Evolutionary conservation across 306 rosid species (phyloP).

Genomic region (Vigna radiata): DNA sequence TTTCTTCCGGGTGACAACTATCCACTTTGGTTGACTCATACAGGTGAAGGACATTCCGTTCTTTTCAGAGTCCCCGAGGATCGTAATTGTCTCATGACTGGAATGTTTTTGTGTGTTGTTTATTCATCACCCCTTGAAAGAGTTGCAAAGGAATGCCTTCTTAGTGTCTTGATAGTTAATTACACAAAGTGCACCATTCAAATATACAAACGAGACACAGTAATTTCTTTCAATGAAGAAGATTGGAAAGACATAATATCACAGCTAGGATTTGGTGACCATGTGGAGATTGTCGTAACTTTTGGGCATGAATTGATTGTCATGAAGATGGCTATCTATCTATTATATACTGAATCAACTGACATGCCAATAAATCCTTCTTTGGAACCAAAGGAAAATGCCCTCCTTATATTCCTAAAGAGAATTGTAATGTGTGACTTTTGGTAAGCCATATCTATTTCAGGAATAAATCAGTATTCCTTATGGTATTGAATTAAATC

Average conservation of each 20-base stretch:
- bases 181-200: slow-evolving; percentile 21
- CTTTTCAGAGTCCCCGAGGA: neutral
- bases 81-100: neutral
- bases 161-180: neutral
- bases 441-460: neutral
- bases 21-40: slow-evolving; percentile 6
- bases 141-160: neutral
- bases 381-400: neutral
- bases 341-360: slow-evolving; percentile 1
- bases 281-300: slow-evolving; percentile 16
- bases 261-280: slow-evolving; percentile 9
- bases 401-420: neutral
- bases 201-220: slow-evolving; percentile 23
- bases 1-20: slow-evolving; percentile 7
- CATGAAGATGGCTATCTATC: neutral
- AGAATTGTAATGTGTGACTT: neutral
- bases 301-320: slow-evolving; percentile 11
- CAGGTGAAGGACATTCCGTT: neutral
- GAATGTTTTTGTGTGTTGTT: slow-evolving; percentile 2
- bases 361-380: neutral
- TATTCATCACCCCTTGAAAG: neutral
- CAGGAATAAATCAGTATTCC: too few relatives aligned
- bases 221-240: slow-evolving; percentile 15
- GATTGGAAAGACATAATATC: neutral
- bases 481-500: neutral